Evolutionary conservation across 176 grass and related monocot genomes (phyloP).

Genomic region (Musa troglodytarum): DNA sequence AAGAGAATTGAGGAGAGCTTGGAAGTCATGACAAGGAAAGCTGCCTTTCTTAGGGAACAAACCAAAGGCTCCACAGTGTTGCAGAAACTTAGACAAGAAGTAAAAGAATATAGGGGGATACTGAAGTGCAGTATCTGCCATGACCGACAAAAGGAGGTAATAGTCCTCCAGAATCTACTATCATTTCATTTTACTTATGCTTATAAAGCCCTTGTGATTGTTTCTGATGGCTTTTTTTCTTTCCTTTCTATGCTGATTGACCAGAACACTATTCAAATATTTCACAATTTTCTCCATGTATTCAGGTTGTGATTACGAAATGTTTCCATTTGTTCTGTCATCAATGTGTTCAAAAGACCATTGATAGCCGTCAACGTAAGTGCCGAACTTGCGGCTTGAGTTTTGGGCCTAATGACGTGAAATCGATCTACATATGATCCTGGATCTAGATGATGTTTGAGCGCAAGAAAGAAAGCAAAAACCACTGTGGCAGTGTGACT

Average conservation of each 20-base stretch:
- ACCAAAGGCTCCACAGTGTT: conserved; percentile 37
- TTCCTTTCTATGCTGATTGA: no score
- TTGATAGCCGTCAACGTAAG: conserved; percentile 55
- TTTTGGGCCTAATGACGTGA: conserved; percentile 78
- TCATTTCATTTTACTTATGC: background rate
- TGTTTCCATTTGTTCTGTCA: conserved; percentile 92
- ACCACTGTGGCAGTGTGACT: background rate
- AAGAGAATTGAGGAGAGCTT: conserved; percentile 68
- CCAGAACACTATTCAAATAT: background rate
- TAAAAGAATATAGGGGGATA: conserved; percentile 68
- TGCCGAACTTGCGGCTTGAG: conserved; percentile 60
- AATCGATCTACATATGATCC: conserved; percentile 81
- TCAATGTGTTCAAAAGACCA: conserved; percentile 55
- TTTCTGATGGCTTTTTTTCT: background rate
- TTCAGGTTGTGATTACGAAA: conserved; percentile 82
- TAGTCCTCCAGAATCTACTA: conserved; percentile 2
- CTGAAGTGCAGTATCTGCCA: conserved; percentile 70
- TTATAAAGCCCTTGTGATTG: background rate
- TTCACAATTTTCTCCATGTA: background rate
- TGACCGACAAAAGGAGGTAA: conserved; percentile 78
- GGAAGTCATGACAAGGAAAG: conserved; percentile 63
- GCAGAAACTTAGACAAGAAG: conserved; percentile 71
- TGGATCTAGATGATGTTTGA: background rate
- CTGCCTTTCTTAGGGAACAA: conserved; percentile 48
- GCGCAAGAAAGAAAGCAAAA: background rate